Percentiles rank a stretch among this genome's conserved stretches.
Evolutionary conservation across 495 filamentous ascomycete species (phyloP).

Genomic region (Aspergillus baeticus): DNA sequence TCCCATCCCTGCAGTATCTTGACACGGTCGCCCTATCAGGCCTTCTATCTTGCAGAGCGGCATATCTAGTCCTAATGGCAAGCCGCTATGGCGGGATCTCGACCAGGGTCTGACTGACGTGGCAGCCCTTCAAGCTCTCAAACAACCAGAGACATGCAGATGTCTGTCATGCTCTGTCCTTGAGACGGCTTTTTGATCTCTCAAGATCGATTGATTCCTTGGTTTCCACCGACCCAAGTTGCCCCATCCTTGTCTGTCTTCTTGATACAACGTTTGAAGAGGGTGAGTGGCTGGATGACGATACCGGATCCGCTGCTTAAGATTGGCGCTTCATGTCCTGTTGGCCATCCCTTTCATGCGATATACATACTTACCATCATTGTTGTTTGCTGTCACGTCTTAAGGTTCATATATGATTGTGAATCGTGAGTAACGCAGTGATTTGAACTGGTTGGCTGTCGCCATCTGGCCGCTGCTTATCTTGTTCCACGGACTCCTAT

Average conservation of each 20-base stretch:
- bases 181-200: constrained; percentile 6
- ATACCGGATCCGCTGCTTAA: neutral
- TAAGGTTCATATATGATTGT: constrained; percentile 5
- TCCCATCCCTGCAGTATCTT: constrained; percentile 11
- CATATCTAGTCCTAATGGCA: constrained; percentile 10
- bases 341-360: neutral
- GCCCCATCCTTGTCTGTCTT: neutral
- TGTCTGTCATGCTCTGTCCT: constrained; percentile 6
- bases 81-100: constrained; percentile 14
- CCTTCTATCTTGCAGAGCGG: neutral
- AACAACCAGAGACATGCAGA: constrained; percentile 15
- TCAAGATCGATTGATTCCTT: constrained; percentile 5
- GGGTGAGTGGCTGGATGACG: neutral
- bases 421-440: neutral
- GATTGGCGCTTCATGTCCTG: neutral
- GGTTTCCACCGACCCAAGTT: neutral
- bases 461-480: constrained; percentile 4
- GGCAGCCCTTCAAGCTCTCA: constrained; percentile 18
- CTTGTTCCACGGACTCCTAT: constrained; percentile 2
- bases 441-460: constrained; percentile 8
- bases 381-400: constrained; percentile 1
- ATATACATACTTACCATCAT: neutral
- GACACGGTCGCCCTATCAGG: constrained; percentile 16
- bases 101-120: constrained; percentile 23
- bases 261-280: neutral